Conservation (phyloP, 805 yeast genomes). For the Candida ponderosae region DNA sequence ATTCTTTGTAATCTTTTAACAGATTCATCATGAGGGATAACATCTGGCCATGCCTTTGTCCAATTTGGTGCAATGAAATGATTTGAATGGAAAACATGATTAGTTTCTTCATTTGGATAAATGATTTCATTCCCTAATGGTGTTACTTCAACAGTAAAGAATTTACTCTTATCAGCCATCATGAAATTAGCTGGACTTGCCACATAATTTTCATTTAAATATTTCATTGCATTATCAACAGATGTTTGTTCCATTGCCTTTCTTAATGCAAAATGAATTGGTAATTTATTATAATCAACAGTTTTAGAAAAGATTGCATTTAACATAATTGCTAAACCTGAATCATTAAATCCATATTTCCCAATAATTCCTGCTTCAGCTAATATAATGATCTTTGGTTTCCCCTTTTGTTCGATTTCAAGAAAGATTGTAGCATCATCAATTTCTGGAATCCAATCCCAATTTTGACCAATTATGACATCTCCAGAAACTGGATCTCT, state of each 20-base stretch:
- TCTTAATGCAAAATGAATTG: constrained; percentile 29
- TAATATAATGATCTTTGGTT: constrained; percentile 17
- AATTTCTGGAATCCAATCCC: constrained; percentile 32
- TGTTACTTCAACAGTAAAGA: constrained; percentile 14
- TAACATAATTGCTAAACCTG: constrained; percentile 14
- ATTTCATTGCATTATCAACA: constrained; percentile 10
- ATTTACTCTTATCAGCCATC: constrained; percentile 16
- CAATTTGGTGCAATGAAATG: constrained; percentile 11
- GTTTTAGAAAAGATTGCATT: constrained; percentile 19
- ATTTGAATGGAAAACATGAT: constrained; percentile 18
- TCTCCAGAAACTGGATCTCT: constrained; percentile 14
- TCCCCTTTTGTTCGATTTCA: constrained; percentile 14
- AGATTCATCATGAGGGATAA: constrained; percentile 12
- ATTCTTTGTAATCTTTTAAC: constrained; percentile 9
- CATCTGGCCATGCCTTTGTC: constrained; percentile 3
- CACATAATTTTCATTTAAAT: constrained; percentile 10
- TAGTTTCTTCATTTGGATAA: constrained; percentile 6
- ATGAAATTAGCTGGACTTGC: constrained; percentile 18
- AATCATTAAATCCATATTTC: constrained; percentile 16
- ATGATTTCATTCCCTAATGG: constrained; percentile 12
- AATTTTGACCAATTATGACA: constrained; percentile 27
- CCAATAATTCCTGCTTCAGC: constrained; percentile 22
- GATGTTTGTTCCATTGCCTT: constrained; percentile 20
- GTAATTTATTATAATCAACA: constrained; percentile 21
- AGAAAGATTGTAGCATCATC: constrained; percentile 16